Percentiles rank a stretch among this genome's conserved stretches.
These are phyloP conservation scores for Euphorbia tirucalli DNA, from an alignment of 345 rosid species.

Conservation along the genomic window DNA sequence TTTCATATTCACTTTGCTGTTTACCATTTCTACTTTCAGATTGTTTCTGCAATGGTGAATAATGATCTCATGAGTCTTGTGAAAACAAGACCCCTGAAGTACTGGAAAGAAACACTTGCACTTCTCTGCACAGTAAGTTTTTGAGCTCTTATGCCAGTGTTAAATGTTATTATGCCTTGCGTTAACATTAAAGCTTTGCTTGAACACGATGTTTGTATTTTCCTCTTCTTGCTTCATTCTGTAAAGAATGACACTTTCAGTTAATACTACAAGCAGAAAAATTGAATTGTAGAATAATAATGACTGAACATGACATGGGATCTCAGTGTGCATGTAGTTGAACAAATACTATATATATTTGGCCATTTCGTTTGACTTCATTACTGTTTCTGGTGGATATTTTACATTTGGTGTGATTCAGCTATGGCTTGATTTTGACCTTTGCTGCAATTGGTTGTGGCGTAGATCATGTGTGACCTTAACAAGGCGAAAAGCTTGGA, in stretches of 20 bases:
- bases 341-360: not conserved
- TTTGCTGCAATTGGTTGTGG: not conserved
- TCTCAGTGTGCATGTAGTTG: not conserved
- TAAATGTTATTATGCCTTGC: not conserved
- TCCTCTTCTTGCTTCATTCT: not conserved
- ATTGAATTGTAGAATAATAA: not conserved
- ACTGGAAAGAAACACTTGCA: conserved; percentile 97
- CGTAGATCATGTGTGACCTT: not conserved
- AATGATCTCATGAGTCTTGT: conserved; percentile 82
- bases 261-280: not conserved
- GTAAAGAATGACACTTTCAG: not conserved
- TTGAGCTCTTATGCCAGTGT: not conserved
- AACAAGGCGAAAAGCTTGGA: not conserved
- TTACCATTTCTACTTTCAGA: conserved; percentile 40
- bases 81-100: conserved; percentile 68
- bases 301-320: not conserved
- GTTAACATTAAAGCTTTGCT: not conserved
- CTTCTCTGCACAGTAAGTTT: conserved; percentile 84
- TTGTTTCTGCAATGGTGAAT: conserved; percentile 93
- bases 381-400: not conserved
- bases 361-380: not conserved
- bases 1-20: conserved; percentile 3
- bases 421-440: not conserved
- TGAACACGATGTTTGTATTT: not conserved
- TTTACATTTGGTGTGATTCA: not conserved